A percentile compares a stretch with the other conserved stretches of the same genome.
phyloP scores from a whole-genome alignment of 306 rosid genomes.

The Amphicarpaea edgeworthii region DNA sequence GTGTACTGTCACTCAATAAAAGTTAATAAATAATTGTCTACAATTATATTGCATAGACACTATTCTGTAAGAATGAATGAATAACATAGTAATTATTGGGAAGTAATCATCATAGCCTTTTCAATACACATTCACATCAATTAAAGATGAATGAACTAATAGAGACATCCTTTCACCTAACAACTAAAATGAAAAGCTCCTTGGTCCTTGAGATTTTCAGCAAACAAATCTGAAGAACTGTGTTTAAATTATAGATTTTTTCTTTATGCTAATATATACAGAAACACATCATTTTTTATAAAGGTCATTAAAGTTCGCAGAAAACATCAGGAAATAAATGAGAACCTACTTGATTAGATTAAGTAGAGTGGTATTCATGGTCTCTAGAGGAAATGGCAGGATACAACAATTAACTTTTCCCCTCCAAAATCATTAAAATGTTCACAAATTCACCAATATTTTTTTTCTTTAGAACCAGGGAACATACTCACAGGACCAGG shows the following conservation, averaged over 20 bases:
- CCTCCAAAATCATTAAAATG: conserved; percentile 10
- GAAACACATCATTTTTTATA: conserved; percentile 17
- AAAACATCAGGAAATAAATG: conserved; percentile 22
- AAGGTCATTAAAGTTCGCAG: conserved; percentile 17
- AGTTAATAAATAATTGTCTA: conserved; percentile 42
- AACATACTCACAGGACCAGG: conserved; percentile 96
- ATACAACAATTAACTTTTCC: neutral
- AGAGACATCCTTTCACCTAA: conserved; percentile 40
- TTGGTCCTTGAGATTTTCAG: conserved; percentile 7
- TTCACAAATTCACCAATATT: conserved; percentile 23
- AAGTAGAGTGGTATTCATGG: neutral
- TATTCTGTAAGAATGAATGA: conserved; percentile 1
- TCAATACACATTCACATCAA: neutral
- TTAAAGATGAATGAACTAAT: conserved; percentile 17
- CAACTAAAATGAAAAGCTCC: conserved; percentile 12
- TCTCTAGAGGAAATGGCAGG: conserved; percentile 23
- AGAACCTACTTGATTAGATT: conserved; percentile 30
- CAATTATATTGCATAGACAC: conserved; percentile 21
- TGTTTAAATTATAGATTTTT: neutral
- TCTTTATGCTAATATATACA: conserved; percentile 2
- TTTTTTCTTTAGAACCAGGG: conserved; percentile 24
- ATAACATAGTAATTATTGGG: conserved; percentile 11
- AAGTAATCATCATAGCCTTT: conserved; percentile 22
- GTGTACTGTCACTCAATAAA: conserved; percentile 74
- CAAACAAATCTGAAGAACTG: conserved; percentile 27